These are phyloP conservation scores for Phytophthora multivora DNA, from an alignment of 352 stramenopile genomes.

Conservation along the genomic window DNA sequence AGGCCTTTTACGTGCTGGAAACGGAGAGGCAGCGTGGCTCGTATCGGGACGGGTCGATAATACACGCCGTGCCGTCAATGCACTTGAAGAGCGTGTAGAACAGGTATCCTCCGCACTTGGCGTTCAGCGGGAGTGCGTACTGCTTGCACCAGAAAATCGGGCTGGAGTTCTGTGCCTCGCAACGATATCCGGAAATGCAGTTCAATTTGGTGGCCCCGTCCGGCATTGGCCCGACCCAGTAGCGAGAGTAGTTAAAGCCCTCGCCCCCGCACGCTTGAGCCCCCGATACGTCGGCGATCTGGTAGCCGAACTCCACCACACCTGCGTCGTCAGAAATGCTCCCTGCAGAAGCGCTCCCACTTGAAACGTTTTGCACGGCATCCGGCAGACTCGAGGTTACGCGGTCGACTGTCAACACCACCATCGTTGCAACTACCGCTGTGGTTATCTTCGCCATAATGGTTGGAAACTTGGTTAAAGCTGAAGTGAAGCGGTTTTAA, in stretches of 20 bases:
- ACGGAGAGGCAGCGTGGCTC: slow-evolving; percentile 21
- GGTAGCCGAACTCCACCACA: slow-evolving; percentile 7
- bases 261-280: slow-evolving; percentile 23
- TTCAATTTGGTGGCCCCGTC: slow-evolving; percentile 19
- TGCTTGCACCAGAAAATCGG: slow-evolving; percentile 31
- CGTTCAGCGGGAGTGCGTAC: slow-evolving; percentile 24
- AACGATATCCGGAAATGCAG: slow-evolving; percentile 28
- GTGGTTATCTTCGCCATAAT: background rate
- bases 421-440: background rate
- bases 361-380: slow-evolving; percentile 1
- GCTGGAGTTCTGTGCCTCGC: slow-evolving; percentile 10
- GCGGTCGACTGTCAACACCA: background rate
- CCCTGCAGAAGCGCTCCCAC: background rate
- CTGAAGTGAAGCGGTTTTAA: background rate
- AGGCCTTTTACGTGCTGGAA: background rate
- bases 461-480: background rate
- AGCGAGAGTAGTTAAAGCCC: slow-evolving; percentile 28
- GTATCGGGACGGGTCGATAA: slow-evolving; percentile 14
- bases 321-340: background rate
- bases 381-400: background rate
- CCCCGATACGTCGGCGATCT: slow-evolving; percentile 25
- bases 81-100: slow-evolving; percentile 38
- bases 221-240: slow-evolving; percentile 20
- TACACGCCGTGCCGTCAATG: slow-evolving; percentile 25
- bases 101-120: slow-evolving; percentile 27